phyloP scores from a whole-genome alignment of 1,284 basidiomycete genomes.

The Polyporus tsugae region DNA sequence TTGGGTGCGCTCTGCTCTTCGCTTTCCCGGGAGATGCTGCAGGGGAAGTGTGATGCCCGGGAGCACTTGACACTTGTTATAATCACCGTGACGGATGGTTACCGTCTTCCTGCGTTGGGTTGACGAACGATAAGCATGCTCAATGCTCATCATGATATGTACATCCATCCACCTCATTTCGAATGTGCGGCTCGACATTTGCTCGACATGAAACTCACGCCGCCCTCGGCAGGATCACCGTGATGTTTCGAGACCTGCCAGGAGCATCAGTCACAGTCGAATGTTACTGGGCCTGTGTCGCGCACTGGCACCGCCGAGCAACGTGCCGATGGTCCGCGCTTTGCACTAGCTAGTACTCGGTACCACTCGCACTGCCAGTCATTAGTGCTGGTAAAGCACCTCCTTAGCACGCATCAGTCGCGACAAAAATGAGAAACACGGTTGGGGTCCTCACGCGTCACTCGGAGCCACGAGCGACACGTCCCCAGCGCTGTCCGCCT shows the following conservation, averaged over 20 bases:
- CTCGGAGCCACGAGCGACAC: too few species aligned
- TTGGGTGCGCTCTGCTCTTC: background rate
- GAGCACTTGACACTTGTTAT: background rate
- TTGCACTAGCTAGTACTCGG: background rate
- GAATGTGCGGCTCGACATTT: background rate
- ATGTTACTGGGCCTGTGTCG: background rate
- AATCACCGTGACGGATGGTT: conserved; percentile 1
- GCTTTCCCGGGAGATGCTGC: background rate
- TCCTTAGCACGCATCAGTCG: background rate
- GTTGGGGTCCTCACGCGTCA: background rate
- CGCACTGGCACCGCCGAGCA: background rate
- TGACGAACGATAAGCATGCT: background rate
- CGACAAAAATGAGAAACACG: background rate
- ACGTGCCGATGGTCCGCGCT: background rate
- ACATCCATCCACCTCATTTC: background rate
- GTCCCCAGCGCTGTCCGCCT: too few species aligned
- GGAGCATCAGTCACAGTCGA: background rate
- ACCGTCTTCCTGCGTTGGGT: background rate
- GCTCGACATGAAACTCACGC: conserved; percentile 3
- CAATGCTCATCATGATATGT: background rate
- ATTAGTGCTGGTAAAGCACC: too few species aligned
- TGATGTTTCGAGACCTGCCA: conserved; percentile 4
- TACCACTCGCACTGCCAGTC: too few species aligned
- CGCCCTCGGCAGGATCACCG: background rate
- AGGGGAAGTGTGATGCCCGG: conserved; percentile 3